Base-by-base conservation (phyloP, 2,329 filamentous ascomycete species). In the Botrytis fragariae region DNA sequence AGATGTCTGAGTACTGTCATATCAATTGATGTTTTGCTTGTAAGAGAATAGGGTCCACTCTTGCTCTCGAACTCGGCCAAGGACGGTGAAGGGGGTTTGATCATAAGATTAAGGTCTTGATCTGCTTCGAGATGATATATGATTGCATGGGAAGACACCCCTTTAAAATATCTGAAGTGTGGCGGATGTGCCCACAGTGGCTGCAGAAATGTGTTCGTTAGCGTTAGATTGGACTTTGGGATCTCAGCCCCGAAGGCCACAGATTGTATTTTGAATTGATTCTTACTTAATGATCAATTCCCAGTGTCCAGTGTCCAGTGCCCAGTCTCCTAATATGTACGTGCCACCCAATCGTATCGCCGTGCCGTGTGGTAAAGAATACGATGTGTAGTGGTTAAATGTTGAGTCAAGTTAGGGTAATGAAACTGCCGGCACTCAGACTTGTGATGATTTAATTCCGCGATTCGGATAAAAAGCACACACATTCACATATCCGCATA, bases 1-100 rank as follows among this genome's bases (percentile, higher is more conserved):
- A 57, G 48, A n/a, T 68, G 54, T 42, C 35, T 32, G 39, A 32
- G 48, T 68, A 68, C 44, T 42, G 18, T 57, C 64, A 16, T 42
- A 69, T 57, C 65, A 57, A 42, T 42, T 42, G 25, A 42, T 57
- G 12, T 10, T 68, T 54, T 39, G 35, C 51, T 68, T n/a, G 32
- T 22, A 54, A 42, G n/a, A 44, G 51, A 68, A 57, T 42, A 32
- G 35, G 35, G 35, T 25, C 37, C 48, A 57, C 37, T 57, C 25
- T 68, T 57, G 48, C 29, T 57, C 37, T 57, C 65, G n/a, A 42
- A 42, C 48, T 57, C 35, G 37, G 65, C n/a, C 32, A 69, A 69
- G 48, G 54, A 69, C 48, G 65, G 65, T 68, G 65, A 68, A 68
- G 64, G 64, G 25, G 64, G 18, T 68, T 57, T 68, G 48, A 68